Conservation (phyloP, 1,284 basidiomycete species). For the Trichosporon asahii region DNA sequence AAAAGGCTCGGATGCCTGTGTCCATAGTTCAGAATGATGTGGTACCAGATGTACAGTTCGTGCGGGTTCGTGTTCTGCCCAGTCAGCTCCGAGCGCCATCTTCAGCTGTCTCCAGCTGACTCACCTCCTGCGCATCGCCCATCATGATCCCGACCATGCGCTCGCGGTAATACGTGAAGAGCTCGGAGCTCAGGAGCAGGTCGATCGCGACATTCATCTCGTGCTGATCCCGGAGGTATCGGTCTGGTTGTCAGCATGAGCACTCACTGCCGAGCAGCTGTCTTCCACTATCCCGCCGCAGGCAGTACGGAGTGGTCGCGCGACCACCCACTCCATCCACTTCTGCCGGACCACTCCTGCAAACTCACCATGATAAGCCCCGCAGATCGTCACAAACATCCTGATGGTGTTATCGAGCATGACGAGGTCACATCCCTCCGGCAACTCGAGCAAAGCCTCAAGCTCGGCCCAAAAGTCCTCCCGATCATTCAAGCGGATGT, state of each 20-base stretch:
- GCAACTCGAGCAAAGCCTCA: conserved; percentile 71
- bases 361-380: conserved; percentile 74
- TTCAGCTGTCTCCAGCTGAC: conserved; percentile 33
- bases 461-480: conserved; percentile 60
- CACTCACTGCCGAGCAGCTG: too few relatives aligned
- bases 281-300: too few relatives aligned
- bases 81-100: not conserved
- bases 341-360: not conserved
- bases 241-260: conserved; percentile 59
- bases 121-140: conserved; percentile 65
- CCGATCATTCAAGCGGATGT: not conserved
- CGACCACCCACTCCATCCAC: not conserved
- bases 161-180: conserved; percentile 82
- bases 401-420: conserved; percentile 72
- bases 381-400: conserved; percentile 71
- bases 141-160: conserved; percentile 74
- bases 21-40: conserved; percentile 72
- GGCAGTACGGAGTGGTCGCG: not conserved
- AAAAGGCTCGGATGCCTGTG: conserved; percentile 66
- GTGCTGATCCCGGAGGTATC: conserved; percentile 72
- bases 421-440: conserved; percentile 64
- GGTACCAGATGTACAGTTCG: conserved; percentile 73
- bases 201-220: conserved; percentile 76
- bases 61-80: conserved; percentile 81
- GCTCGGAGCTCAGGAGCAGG: conserved; percentile 70